Base-by-base conservation (phyloP, 768 basidiomycete genomes). In the Podaxis sp. region DNA sequence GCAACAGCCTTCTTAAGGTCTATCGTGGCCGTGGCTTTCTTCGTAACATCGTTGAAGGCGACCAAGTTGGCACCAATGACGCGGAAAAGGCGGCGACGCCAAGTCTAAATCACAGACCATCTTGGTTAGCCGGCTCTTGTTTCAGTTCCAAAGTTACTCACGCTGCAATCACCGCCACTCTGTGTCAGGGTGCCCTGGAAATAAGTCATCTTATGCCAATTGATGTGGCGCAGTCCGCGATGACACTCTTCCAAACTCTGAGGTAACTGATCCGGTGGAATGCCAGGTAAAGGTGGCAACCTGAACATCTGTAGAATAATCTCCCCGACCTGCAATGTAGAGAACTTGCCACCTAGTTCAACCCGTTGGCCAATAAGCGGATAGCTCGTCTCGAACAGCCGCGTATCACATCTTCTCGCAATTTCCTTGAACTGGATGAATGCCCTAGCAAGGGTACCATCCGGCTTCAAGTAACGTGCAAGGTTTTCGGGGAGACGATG, bases 121-220 rank as follows among this genome's bases (percentile, higher is more conserved):
- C 42, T 18, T 44, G 3, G 18, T 44, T 18, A 44, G 42, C 18
- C 6, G 9, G 18, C n/a, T 44, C 18, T 18, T 37, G 35, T 23
- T 53, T 54, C 53, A 25, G 57, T 44, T 16, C 13, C 28, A 21
- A 27, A 23, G 50, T 28, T 32, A 78, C 91, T 70, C 73, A 97
- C 95, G 63, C 77, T 80, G 70, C 95, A 97, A 70, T 96, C 96
- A 9, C 95, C 96, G 14, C 96, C 96, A 63, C 81, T 85, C 77
- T 98, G 96, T 13, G 96, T 98, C 64, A 98, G 73, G 0, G 86
- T 88, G 27, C 96, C 94, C 72, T 97, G 91, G 73, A 91, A 93
- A 73, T 96, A 95, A 21, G 93, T 92, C 64, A 89, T 83, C 76
- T 95, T 95, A 69, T 96, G 94, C 95, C 94, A 97, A 38, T 89